These are phyloP conservation scores for Nitzschia sp. DNA, from an alignment of 108 stramenopile species.

Conservation along the genomic window DNA sequence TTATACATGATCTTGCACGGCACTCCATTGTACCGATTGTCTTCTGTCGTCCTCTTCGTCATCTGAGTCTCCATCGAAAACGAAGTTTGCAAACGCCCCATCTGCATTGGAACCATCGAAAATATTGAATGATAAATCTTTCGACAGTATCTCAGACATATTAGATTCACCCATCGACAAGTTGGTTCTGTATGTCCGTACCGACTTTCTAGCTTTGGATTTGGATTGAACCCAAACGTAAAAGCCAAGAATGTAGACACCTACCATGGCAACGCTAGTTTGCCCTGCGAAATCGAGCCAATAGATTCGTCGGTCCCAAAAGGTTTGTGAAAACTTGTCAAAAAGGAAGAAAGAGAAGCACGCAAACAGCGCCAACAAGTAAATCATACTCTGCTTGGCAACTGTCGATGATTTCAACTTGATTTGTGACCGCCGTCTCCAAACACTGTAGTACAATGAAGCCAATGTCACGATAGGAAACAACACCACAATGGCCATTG, in stretches of 20 bases:
- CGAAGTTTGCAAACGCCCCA: not conserved
- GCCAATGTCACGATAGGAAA: constrained; percentile 1
- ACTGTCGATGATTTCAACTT: not conserved
- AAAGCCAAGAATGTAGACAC: no score
- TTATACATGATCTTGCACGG: not conserved
- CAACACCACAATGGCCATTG: not conserved
- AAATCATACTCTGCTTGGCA: not conserved
- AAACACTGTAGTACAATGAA: not conserved
- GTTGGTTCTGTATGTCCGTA: not conserved
- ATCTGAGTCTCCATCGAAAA: constrained; percentile 11
- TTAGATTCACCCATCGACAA: not conserved
- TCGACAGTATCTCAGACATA: no score
- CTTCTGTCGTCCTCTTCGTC: constrained; percentile 2
- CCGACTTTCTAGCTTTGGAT: not conserved
- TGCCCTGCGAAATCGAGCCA: no score
- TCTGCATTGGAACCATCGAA: constrained; percentile 13
- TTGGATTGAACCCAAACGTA: no score
- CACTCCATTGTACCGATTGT: not conserved
- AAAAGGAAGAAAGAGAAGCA: no score
- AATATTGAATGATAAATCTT: constrained; percentile 12
- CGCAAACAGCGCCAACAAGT: no score
- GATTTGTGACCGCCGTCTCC: not conserved
- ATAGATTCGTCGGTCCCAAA: no score
- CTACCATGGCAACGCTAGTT: no score
- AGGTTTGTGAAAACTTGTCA: no score